Evolutionary conservation across 345 rosid genomes (phyloP).

Genomic region (Ailanthus altissimus): DNA sequence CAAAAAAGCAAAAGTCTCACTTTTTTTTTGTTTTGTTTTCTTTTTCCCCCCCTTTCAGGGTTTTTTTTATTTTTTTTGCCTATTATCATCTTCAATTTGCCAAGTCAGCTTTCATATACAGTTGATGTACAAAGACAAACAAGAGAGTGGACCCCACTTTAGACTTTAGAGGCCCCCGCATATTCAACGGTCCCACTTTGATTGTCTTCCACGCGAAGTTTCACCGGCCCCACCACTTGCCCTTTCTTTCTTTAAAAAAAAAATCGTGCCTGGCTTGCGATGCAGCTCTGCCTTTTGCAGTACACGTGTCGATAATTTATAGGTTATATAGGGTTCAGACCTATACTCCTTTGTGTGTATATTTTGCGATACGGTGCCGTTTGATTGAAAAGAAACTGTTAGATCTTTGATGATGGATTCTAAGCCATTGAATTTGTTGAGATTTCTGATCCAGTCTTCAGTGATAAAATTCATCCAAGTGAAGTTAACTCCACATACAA

Average conservation of each 20-base stretch:
- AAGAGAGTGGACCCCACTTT: background rate
- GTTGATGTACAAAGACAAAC: background rate
- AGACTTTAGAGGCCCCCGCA: too few species aligned
- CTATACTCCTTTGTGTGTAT: background rate
- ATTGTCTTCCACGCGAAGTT: constrained; percentile 37
- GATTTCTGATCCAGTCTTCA: too few species aligned
- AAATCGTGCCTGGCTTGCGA: constrained; percentile 38
- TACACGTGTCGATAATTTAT: constrained; percentile 2
- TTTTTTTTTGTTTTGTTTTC: too few species aligned
- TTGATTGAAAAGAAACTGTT: background rate
- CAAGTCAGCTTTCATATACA: background rate
- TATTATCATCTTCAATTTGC: too few species aligned
- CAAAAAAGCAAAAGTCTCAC: too few species aligned
- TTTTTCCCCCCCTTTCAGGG: too few species aligned
- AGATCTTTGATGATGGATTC: background rate
- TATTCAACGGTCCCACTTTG: constrained; percentile 9
- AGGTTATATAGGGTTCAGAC: background rate
- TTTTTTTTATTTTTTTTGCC: too few species aligned
- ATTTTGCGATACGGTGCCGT: background rate
- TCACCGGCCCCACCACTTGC: constrained; percentile 14
- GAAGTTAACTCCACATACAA: too few species aligned
- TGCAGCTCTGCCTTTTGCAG: background rate
- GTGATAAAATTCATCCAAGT: too few species aligned
- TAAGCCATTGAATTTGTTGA: background rate
- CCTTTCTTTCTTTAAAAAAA: background rate